These are phyloP conservation scores for Kwoniella europaea DNA, from an alignment of 768 basidiomycete species.

Conservation along the genomic window DNA sequence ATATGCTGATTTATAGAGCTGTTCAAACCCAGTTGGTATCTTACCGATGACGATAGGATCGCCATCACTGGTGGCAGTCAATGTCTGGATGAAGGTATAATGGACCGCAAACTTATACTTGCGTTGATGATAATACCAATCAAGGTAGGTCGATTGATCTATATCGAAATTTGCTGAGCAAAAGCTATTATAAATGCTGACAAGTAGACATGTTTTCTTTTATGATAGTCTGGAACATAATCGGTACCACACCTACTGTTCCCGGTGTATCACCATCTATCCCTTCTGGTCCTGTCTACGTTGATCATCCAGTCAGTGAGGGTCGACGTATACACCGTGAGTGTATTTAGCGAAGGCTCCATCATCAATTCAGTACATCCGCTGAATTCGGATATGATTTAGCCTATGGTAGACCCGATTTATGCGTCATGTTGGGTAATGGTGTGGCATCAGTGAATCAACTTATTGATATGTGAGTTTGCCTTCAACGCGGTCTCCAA, in stretches of 20 bases:
- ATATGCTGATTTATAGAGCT: background rate
- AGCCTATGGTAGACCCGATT: conserved; percentile 4
- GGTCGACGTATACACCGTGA: conserved; percentile 10
- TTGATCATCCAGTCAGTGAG: background rate
- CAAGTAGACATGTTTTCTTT: too few relatives aligned
- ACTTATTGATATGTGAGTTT: conserved; percentile 1
- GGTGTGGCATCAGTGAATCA: conserved; percentile 8
- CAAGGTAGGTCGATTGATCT: conserved; percentile 37
- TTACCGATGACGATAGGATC: conserved; percentile 30
- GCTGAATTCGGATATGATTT: background rate
- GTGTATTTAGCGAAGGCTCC: background rate
- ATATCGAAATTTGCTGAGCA: too few relatives aligned
- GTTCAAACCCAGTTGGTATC: conserved; percentile 19
- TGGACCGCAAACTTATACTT: conserved; percentile 52
- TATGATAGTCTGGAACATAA: background rate
- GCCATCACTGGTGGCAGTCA: conserved; percentile 40
- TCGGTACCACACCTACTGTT: background rate
- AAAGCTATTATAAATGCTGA: too few relatives aligned
- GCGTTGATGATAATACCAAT: conserved; percentile 52
- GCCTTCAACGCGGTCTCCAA: background rate
- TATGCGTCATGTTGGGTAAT: conserved; percentile 11
- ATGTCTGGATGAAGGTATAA: conserved; percentile 36
- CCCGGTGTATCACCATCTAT: background rate
- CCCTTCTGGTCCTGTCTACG: conserved; percentile 1
- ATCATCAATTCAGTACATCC: too few relatives aligned